Conservation (phyloP, 441 rosid genomes). For the Biscutella laevigata region DNA sequence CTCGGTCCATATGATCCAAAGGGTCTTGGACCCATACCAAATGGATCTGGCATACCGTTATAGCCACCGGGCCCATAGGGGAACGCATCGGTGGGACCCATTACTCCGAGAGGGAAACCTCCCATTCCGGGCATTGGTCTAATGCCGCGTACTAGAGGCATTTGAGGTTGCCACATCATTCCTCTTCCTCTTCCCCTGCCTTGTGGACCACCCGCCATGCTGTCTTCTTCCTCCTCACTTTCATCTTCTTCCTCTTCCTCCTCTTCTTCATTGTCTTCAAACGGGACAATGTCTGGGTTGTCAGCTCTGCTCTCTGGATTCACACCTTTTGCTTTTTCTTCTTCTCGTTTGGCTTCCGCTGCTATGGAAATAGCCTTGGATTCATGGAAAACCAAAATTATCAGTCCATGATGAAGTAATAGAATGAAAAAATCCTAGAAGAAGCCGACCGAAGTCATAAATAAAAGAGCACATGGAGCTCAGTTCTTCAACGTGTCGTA, state of each 20-base stretch:
- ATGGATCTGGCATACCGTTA: conserved; percentile 64
- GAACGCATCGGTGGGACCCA: conserved; percentile 83
- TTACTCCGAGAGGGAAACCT: conserved; percentile 65
- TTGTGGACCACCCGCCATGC: conserved; percentile 44
- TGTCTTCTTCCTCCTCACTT: conserved; percentile 65
- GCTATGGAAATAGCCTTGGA: conserved; percentile 72
- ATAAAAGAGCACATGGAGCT: background rate
- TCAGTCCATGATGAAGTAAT: background rate
- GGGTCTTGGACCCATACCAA: conserved; percentile 68
- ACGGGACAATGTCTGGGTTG: conserved; percentile 95
- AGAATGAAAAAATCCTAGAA: background rate
- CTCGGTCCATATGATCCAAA: conserved; percentile 81
- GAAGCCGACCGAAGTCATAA: background rate
- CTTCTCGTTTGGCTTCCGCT: conserved; percentile 91
- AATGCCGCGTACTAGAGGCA: conserved; percentile 72
- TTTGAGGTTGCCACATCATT: conserved; percentile 86
- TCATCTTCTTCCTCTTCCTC: conserved; percentile 97
- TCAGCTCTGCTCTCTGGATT: conserved; percentile 64
- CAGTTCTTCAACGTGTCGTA: background rate
- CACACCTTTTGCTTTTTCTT: conserved; percentile 94
- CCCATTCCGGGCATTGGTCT: conserved; percentile 86
- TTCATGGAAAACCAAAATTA: conserved; percentile 6
- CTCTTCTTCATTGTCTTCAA: conserved; percentile 89
- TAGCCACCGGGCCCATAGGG: conserved; percentile 75
- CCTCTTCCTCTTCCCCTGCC: conserved; percentile 96